phyloP scores from a whole-genome alignment of 768 basidiomycete genomes.

The Termitomyces sp. region DNA sequence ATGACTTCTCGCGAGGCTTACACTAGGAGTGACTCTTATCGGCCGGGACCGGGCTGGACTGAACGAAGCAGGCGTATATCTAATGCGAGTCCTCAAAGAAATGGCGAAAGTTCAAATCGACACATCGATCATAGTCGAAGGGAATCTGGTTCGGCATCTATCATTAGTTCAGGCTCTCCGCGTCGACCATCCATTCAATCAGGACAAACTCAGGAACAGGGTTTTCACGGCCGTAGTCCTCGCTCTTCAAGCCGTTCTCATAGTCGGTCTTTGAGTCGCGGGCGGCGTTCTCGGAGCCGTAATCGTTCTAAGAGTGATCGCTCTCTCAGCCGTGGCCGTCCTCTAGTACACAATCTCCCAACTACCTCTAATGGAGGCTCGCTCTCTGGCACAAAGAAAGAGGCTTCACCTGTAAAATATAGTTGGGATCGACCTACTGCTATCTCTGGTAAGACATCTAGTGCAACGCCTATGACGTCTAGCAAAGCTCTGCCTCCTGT shows the following conservation, averaged over 20 bases:
- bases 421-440: conserved; percentile 15
- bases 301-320: conserved; percentile 16
- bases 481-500: conserved; percentile 14
- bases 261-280: conserved; percentile 15
- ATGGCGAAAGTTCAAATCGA: conserved; percentile 19
- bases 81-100: conserved; percentile 6
- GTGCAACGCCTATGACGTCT: not conserved
- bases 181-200: conserved; percentile 19
- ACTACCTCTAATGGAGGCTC: not conserved
- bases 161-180: conserved; percentile 25
- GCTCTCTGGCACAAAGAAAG: conserved; percentile 8
- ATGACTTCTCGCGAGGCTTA: conserved; percentile 37
- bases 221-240: conserved; percentile 16
- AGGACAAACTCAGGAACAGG: conserved; percentile 14
- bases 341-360: conserved; percentile 4
- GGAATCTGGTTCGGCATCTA: conserved; percentile 26
- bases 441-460: conserved; percentile 3
- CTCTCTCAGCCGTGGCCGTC: conserved; percentile 11
- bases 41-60: conserved; percentile 31
- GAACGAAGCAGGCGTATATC: conserved; percentile 5
- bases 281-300: conserved; percentile 13
- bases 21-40: conserved; percentile 45
- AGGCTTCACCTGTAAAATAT: conserved; percentile 5
- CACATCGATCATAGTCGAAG: conserved; percentile 21
- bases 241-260: conserved; percentile 15